These are phyloP conservation scores for Claviceps africana DNA, from an alignment of 2,329 filamentous ascomycete species.

Conservation along the genomic window DNA sequence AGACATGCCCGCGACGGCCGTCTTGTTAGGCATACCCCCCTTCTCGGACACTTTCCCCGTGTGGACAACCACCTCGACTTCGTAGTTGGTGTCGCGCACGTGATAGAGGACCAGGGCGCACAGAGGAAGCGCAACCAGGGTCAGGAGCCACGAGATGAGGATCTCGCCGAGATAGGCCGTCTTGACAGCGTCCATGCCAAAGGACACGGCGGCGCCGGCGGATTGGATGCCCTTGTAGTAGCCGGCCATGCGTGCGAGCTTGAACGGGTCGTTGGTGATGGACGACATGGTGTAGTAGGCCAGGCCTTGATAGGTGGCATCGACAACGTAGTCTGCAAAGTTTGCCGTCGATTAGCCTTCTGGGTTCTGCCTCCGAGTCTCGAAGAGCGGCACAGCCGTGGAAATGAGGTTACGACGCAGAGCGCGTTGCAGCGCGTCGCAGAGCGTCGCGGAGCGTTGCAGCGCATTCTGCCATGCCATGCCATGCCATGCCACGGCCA, in stretches of 20 bases:
- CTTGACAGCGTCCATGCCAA: conserved; percentile 20
- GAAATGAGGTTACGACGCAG: no score
- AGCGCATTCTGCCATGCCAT: background rate
- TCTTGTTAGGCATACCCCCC: background rate
- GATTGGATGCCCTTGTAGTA: conserved; percentile 81
- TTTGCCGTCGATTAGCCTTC: background rate
- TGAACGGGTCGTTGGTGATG: conserved; percentile 59
- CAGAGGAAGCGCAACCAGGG: conserved; percentile 1
- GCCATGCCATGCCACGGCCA: background rate
- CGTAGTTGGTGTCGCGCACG: conserved; percentile 3
- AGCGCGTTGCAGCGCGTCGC: no score
- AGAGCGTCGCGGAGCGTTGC: no score
- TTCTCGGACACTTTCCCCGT: background rate
- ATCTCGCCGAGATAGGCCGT: conserved; percentile 5
- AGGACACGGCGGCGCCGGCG: conserved; percentile 47
- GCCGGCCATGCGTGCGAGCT: conserved; percentile 59
- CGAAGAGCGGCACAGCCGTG: no score
- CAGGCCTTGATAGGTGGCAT: conserved; percentile 31
- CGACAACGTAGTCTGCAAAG: conserved; percentile 12
- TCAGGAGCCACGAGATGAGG: conserved; percentile 4
- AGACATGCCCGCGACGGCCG: background rate
- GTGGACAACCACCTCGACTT: background rate
- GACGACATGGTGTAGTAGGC: conserved; percentile 62
- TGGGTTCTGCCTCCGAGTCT: no score
- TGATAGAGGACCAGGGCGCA: conserved; percentile 4